phyloP scores from a whole-genome alignment of 73 alveolate species.

The Urostyla sp. region DNA sequence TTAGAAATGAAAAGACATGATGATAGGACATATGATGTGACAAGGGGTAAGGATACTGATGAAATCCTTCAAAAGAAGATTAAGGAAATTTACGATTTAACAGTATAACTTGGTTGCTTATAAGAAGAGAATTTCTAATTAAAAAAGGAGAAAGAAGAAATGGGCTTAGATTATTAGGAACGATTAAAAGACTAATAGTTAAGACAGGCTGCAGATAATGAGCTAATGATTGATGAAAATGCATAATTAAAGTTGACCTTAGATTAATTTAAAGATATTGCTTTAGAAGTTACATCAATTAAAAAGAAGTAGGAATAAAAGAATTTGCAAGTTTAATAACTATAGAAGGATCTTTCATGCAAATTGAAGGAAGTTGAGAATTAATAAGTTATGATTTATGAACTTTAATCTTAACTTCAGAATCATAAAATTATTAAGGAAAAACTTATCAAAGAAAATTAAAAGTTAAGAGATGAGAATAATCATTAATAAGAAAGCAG shows the following conservation, averaged over 20 bases:
- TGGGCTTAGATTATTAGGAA: slow-evolving; percentile 1
- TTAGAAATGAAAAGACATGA: too few species aligned
- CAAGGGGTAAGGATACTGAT: slow-evolving; percentile 9
- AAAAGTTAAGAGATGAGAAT: neutral
- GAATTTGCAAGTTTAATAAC: neutral
- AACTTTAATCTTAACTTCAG: neutral
- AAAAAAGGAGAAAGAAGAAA: slow-evolving; percentile 1
- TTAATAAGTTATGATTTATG: neutral
- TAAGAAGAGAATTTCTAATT: slow-evolving; percentile 30
- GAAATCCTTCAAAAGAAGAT: neutral
- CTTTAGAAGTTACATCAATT: neutral
- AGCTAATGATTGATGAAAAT: slow-evolving; percentile 9
- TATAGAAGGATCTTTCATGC: neutral
- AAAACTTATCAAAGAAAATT: slow-evolving; percentile 1
- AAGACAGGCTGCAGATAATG: slow-evolving; percentile 18
- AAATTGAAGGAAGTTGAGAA: neutral
- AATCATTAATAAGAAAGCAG: too few species aligned
- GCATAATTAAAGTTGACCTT: neutral
- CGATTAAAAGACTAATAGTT: slow-evolving; percentile 1
- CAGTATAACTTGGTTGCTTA: slow-evolving; percentile 27
- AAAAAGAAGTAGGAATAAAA: neutral
- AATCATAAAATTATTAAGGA: neutral
- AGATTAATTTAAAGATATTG: neutral
- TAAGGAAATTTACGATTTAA: slow-evolving; percentile 38
- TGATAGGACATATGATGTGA: too few species aligned